These are phyloP conservation scores for Entelexis sorbosivorans DNA, from an alignment of 1,139 yeast species.

Conservation along the genomic window DNA sequence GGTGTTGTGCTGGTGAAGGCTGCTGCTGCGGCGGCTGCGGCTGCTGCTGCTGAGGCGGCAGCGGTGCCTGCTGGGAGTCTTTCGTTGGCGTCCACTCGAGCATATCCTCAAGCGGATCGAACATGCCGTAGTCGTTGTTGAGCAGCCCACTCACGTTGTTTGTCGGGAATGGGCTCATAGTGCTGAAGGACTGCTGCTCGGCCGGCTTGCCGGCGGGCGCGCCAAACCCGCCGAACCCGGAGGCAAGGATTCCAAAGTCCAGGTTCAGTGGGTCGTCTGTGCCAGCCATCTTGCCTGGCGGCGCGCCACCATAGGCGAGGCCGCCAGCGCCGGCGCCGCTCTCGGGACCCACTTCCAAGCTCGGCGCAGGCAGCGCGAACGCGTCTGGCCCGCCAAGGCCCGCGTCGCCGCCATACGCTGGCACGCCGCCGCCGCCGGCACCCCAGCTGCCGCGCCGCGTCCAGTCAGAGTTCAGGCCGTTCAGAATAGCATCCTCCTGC, in stretches of 20 bases:
- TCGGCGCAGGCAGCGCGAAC: not conserved
- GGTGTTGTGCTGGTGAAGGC: not conserved
- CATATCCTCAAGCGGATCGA: slow-evolving; percentile 44
- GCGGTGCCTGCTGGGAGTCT: not conserved
- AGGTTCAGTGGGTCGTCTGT: slow-evolving; percentile 11
- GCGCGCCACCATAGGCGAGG: not conserved
- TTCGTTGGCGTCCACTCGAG: slow-evolving; percentile 19
- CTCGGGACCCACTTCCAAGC: not conserved
- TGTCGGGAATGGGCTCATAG: not conserved
- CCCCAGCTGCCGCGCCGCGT: slow-evolving; percentile 9
- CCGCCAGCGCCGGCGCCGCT: not conserved
- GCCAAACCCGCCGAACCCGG: slow-evolving; percentile 18
- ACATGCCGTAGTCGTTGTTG: slow-evolving; percentile 53
- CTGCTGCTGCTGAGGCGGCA: not conserved
- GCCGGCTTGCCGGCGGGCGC: not conserved
- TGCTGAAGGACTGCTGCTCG: not conserved
- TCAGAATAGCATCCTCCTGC: slow-evolving; percentile 14
- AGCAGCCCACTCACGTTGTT: slow-evolving; percentile 28
- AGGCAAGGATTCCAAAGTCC: slow-evolving; percentile 18
- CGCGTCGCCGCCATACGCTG: not conserved
- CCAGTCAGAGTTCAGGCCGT: slow-evolving; percentile 11
- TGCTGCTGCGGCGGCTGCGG: not conserved
- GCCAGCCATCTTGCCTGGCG: not conserved
- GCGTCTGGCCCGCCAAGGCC: not conserved
- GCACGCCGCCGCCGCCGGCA: not conserved